Evolutionary conservation across 768 basidiomycete species (phyloP).

Genomic region (Mycena belliarum): DNA sequence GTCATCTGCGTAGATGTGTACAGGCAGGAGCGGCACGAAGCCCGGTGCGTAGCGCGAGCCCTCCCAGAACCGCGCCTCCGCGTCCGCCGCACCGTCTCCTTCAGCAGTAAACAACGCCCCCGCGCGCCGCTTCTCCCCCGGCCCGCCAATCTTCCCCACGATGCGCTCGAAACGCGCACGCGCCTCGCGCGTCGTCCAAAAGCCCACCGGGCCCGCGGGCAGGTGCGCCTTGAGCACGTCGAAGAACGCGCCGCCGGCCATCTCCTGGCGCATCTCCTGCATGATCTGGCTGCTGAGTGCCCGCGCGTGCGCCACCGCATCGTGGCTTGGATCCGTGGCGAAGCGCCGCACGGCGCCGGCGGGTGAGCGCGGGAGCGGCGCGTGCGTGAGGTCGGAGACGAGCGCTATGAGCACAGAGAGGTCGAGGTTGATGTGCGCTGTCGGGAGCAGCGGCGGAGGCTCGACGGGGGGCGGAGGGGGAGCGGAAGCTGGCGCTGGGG

Average conservation of each 20-base stretch:
- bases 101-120: slow-evolving; percentile 54
- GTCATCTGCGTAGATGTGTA: slow-evolving; percentile 44
- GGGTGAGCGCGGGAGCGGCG: slow-evolving; percentile 55
- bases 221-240: slow-evolving; percentile 62
- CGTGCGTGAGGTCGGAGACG: slow-evolving; percentile 80
- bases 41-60: slow-evolving; percentile 55
- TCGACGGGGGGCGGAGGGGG: slow-evolving; percentile 17
- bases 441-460: slow-evolving; percentile 43
- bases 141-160: slow-evolving; percentile 78
- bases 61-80: slow-evolving; percentile 57
- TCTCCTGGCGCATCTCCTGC: slow-evolving; percentile 66
- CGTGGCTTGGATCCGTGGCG: too few species aligned
- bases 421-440: slow-evolving; percentile 72
- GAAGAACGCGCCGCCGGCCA: slow-evolving; percentile 42
- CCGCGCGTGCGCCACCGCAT: slow-evolving; percentile 66
- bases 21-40: slow-evolving; percentile 61
- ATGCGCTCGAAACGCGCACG: slow-evolving; percentile 73
- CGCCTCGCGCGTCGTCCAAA: slow-evolving; percentile 84
- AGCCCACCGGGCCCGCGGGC: slow-evolving; percentile 38
- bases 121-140: slow-evolving; percentile 62
- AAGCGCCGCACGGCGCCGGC: slow-evolving; percentile 68
- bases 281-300: slow-evolving; percentile 69
- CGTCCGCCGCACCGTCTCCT: slow-evolving; percentile 29
- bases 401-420: slow-evolving; percentile 84
- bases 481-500: slow-evolving; percentile 27